phyloP scores from a whole-genome alignment of 2,329 filamentous ascomycete genomes.

The Alternaria gaisen region DNA sequence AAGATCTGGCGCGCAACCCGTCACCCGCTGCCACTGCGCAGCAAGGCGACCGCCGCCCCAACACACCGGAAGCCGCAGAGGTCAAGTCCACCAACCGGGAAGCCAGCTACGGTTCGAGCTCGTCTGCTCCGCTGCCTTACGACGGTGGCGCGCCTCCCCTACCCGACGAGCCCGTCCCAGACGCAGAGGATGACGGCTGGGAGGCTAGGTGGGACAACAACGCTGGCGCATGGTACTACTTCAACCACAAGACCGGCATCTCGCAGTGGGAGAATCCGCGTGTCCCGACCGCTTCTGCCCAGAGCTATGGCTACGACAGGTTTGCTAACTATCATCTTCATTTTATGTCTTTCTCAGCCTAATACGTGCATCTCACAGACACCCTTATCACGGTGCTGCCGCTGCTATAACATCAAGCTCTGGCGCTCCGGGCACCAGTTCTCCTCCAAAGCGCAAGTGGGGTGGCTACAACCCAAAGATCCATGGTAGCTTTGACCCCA shows the following conservation, averaged over 20 bases:
- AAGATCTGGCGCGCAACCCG: conserved; percentile 21
- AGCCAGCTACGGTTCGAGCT: conserved; percentile 16
- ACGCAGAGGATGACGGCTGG: conserved; percentile 73
- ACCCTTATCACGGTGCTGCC: conserved; percentile 28
- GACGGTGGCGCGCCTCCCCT: conserved; percentile 49
- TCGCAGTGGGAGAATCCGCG: conserved; percentile 87
- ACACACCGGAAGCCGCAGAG: conserved; percentile 16
- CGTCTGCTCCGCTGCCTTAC: conserved; percentile 35
- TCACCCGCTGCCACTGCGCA: conserved; percentile 21
- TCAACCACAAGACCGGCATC: conserved; percentile 80
- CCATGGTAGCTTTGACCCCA: conserved; percentile 95
- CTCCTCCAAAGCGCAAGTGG: conserved; percentile 54
- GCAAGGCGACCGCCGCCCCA: conserved; percentile 15
- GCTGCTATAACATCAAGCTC: conserved; percentile 40
- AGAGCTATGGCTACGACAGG: conserved; percentile 39
- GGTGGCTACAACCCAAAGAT: conserved; percentile 95
- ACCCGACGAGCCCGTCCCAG: conserved; percentile 60
- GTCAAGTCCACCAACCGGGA: conserved; percentile 16
- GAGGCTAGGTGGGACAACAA: conserved; percentile 77
- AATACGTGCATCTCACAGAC: conserved; percentile 42
- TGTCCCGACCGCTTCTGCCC: conserved; percentile 57
- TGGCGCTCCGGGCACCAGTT: conserved; percentile 45
- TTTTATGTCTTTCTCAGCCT: conserved; percentile 39
- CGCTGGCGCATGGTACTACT: conserved; percentile 79
- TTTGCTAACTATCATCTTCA: conserved; percentile 47